A percentile compares a stretch with the other conserved stretches of the same genome.
Evolutionary conservation across 371 early-diverging fungal genomes (phyloP).

Genomic region (Blakeslea trispora): DNA sequence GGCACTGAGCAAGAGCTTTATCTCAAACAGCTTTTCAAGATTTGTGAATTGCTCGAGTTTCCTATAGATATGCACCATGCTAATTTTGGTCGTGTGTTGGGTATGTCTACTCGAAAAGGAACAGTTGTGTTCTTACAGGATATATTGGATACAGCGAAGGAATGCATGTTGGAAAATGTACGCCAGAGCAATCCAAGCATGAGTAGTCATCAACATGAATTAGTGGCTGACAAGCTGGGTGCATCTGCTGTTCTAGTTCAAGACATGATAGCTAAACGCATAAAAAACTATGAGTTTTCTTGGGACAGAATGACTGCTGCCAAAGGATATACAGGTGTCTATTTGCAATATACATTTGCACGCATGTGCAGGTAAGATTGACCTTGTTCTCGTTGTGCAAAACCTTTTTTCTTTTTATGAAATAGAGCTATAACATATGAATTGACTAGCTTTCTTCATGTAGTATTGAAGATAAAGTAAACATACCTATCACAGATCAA

Average conservation of each 20-base stretch:
- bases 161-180: constrained; percentile 78
- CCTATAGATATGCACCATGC: constrained; percentile 78
- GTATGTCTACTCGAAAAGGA: constrained; percentile 97
- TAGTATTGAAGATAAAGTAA: constrained; percentile 46
- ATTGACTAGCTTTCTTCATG: too few species aligned
- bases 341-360: constrained; percentile 95
- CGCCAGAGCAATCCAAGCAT: constrained; percentile 40
- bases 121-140: constrained; percentile 96
- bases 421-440: background rate
- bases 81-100: constrained; percentile 91
- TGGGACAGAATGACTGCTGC: constrained; percentile 93
- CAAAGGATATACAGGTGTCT: constrained; percentile 97
- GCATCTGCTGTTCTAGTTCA: constrained; percentile 92
- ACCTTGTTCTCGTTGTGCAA: background rate
- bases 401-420: too few species aligned
- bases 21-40: constrained; percentile 92
- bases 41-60: constrained; percentile 64
- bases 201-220: constrained; percentile 40
- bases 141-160: constrained; percentile 86
- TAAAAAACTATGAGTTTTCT: constrained; percentile 94
- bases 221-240: constrained; percentile 72
- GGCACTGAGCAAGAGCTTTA: constrained; percentile 90
- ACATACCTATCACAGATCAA: constrained; percentile 13
- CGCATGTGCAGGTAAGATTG: constrained; percentile 80
- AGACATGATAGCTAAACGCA: constrained; percentile 91